Percentiles rank a stretch among this genome's conserved stretches.
phyloP scores from a whole-genome alignment of 345 rosid genomes.

The Abelmoschus esculentus region DNA sequence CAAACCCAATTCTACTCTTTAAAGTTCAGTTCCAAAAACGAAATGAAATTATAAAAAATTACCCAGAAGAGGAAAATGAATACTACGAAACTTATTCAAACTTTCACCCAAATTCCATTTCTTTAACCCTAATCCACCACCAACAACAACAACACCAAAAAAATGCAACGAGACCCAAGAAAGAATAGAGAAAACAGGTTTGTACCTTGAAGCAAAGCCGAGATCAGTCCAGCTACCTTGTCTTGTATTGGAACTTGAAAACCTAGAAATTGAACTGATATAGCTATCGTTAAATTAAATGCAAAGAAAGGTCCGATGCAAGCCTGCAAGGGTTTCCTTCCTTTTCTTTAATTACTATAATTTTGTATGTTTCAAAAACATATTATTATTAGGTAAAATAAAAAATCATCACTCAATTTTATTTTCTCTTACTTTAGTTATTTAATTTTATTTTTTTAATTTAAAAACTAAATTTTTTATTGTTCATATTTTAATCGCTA shows the following conservation, averaged over 20 bases:
- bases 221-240: not conserved
- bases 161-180: not conserved
- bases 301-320: not conserved
- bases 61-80: not conserved
- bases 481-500: too few relatives aligned
- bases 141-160: too few relatives aligned
- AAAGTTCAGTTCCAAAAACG: not conserved
- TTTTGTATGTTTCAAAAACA: not conserved
- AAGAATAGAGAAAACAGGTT: not conserved
- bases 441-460: too few relatives aligned
- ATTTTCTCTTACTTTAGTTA: too few relatives aligned
- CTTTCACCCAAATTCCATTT: not conserved
- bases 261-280: conserved; percentile 5
- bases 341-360: not conserved
- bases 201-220: conserved; percentile 6
- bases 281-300: not conserved
- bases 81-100: not conserved
- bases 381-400: too few relatives aligned
- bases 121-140: too few relatives aligned
- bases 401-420: too few relatives aligned
- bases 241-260: not conserved
- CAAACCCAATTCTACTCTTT: not conserved
- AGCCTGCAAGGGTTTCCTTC: not conserved
- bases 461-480: too few relatives aligned
- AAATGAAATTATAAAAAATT: not conserved